Evolutionary conservation across 2,329 filamentous ascomycete genomes (phyloP), one percentile per base, ranked within the genome.

Genomic region (Cryphonectria carpinicola): DNA sequence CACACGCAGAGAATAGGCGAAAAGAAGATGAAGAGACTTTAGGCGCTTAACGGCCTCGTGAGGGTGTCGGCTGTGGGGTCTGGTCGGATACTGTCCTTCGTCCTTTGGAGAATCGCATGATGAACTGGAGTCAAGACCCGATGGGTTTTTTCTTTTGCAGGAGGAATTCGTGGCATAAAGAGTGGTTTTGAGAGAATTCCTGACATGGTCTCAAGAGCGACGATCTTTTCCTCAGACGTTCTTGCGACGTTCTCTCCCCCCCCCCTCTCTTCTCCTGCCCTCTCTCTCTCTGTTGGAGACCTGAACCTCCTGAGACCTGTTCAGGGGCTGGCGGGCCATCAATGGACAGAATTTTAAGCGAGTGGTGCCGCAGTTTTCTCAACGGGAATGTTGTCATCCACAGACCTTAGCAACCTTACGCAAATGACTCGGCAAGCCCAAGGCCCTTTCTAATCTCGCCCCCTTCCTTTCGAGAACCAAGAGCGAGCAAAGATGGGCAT

Each of bases 61-160:
- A n/a, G 41, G 22, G 14, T 41, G 39, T 65, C 10, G 17, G n/a
- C 52, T 17, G 17, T 52, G 39, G n/a, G 25, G 63, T 54, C 64
- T 43, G 49, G 43, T 66, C 64, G 46, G 64, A 66, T 56, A 66
- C 32, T 56, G 64, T 66, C 43, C 32, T 32, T 25, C 32, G 56
- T 46, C 32, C n/a, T 28, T 41, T 28, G 22, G 64, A 22, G 14
- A 22, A 39, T 56, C 28, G 64, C 64, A 54, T 66, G 32, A 56
- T 56, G 64, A 13, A 56, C 32, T 32, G 13, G 28, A 19, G 32
- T 10, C 25, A 32, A 35, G 17, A 54, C 35, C 63, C 63, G 63
- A 65, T 46, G 28, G 22, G 17, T 28, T n/a, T 22, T 25, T 22
- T n/a, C 17, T 25, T 28, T 49, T 22, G 35, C n/a, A 35, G 28